A percentile compares a stretch with the other conserved stretches of the same genome.
Evolutionary conservation across 1,139 yeast genomes (phyloP).

Genomic region (Suhomyces guaymorum): DNA sequence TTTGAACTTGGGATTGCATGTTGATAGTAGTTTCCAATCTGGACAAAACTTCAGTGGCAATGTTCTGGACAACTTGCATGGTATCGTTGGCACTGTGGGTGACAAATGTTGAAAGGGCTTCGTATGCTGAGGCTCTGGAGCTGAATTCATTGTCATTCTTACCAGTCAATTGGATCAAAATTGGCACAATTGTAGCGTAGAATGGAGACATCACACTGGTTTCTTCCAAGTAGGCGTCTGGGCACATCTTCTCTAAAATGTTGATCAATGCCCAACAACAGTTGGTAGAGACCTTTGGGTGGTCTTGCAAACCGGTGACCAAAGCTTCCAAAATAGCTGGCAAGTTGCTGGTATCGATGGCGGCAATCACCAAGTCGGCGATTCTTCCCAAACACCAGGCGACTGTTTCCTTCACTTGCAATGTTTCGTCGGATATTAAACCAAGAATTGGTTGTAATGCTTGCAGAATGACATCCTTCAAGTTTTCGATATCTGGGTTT

Average conservation of each 20-base stretch:
- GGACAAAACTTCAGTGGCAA: slow-evolving; percentile 72
- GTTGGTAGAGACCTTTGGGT: slow-evolving; percentile 89
- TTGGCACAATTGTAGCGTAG: slow-evolving; percentile 68
- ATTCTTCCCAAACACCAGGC: slow-evolving; percentile 98
- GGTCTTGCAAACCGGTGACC: slow-evolving; percentile 76
- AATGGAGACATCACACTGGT: slow-evolving; percentile 72
- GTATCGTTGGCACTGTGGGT: slow-evolving; percentile 73
- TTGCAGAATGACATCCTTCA: slow-evolving; percentile 67
- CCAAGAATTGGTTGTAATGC: slow-evolving; percentile 77
- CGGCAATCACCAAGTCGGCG: slow-evolving; percentile 82
- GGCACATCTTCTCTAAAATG: slow-evolving; percentile 77
- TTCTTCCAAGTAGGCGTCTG: slow-evolving; percentile 54
- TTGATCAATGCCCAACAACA: slow-evolving; percentile 98
- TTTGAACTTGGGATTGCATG: slow-evolving; percentile 53
- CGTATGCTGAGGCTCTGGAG: slow-evolving; percentile 94
- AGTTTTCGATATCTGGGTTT: slow-evolving; percentile 82
- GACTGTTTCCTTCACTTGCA: slow-evolving; percentile 94
- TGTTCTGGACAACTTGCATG: slow-evolving; percentile 63
- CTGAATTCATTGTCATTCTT: slow-evolving; percentile 80
- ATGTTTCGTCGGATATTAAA: slow-evolving; percentile 68
- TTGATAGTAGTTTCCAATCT: slow-evolving; percentile 69
- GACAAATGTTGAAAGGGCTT: slow-evolving; percentile 83
- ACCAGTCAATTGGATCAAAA: slow-evolving; percentile 66
- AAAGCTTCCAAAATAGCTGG: slow-evolving; percentile 73
- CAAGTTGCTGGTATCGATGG: slow-evolving; percentile 68